These are phyloP conservation scores for Paramecium sonneborni DNA, from an alignment of 73 alveolate species.

Conservation along the genomic window DNA sequence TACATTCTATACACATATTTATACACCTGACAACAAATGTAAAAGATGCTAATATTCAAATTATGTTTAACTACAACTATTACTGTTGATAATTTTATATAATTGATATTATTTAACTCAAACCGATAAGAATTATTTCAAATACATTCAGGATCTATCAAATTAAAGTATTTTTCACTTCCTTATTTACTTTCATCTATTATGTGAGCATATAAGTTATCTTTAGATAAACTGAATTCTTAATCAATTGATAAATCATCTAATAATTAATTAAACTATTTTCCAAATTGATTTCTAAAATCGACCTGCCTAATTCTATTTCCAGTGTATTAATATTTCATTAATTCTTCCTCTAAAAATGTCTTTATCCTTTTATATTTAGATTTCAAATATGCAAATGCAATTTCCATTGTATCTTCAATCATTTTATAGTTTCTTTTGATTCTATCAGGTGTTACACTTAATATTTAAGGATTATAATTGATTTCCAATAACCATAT, in stretches of 20 bases:
- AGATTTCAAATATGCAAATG: neutral
- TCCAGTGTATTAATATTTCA: neutral
- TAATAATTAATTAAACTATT: no score
- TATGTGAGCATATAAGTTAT: neutral
- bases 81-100: no score
- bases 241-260: neutral
- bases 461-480: no score
- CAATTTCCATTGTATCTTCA: no score
- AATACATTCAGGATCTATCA: neutral
- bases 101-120: no score
- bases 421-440: no score
- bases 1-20: neutral
- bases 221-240: neutral
- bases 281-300: neutral
- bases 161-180: neutral
- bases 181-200: neutral
- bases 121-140: no score
- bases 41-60: neutral
- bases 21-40: neutral
- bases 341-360: neutral
- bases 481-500: no score
- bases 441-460: no score
- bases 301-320: neutral
- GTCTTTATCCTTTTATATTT: neutral
- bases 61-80: neutral